These are phyloP conservation scores for Monascus purpureus DNA, from an alignment of 495 filamentous ascomycete species.

Conservation along the genomic window DNA sequence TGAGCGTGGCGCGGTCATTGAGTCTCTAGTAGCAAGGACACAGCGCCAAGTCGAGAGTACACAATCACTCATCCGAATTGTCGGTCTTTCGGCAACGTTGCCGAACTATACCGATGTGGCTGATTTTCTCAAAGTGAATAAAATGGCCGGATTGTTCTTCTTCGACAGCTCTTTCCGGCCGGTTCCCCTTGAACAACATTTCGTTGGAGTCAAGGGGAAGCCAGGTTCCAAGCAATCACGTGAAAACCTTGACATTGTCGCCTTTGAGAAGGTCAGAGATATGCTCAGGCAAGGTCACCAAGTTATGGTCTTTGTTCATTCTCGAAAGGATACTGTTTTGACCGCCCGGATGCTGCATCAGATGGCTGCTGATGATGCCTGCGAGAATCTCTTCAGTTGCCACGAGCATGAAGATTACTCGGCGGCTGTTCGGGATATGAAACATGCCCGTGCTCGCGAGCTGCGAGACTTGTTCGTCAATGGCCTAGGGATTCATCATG, in stretches of 20 bases:
- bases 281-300: constrained; percentile 85
- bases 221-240: constrained; percentile 58
- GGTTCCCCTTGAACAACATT: constrained; percentile 94
- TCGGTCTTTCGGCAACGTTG: constrained; percentile 87
- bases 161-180: constrained; percentile 94
- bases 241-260: constrained; percentile 73
- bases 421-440: constrained; percentile 64
- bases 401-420: constrained; percentile 61
- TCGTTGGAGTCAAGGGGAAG: constrained; percentile 92
- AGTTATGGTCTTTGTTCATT: constrained; percentile 98
- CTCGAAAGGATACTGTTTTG: constrained; percentile 79
- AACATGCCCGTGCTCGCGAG: constrained; percentile 67
- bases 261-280: constrained; percentile 88
- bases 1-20: constrained; percentile 87
- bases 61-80: constrained; percentile 88
- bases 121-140: constrained; percentile 92
- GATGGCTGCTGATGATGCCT: constrained; percentile 68
- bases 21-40: constrained; percentile 87
- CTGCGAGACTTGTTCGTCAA: constrained; percentile 77
- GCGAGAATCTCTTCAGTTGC: constrained; percentile 56
- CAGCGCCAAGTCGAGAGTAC: constrained; percentile 96
- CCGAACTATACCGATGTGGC: constrained; percentile 95
- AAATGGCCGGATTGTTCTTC: constrained; percentile 85
- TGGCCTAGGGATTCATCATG: constrained; percentile 90
- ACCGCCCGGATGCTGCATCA: constrained; percentile 78